phyloP scores from a whole-genome alignment of 2,329 filamentous ascomycete species.

The Trichophyton rubrum region DNA sequence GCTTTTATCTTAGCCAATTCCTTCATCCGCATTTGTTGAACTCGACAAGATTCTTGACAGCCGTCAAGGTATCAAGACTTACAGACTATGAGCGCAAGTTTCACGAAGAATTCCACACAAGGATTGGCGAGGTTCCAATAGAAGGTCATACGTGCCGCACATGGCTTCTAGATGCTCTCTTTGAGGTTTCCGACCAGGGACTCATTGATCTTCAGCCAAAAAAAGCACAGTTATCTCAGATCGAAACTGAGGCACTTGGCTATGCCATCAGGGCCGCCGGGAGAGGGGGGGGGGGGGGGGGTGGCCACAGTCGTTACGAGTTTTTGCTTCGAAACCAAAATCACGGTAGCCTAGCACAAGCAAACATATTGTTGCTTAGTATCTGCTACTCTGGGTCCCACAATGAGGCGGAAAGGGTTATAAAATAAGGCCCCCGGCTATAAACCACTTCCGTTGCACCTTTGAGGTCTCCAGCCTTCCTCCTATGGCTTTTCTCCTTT shows the following conservation, averaged over 20 bases:
- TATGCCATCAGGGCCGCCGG: background rate
- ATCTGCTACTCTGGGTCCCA: background rate
- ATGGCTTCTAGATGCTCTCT: constrained; percentile 5
- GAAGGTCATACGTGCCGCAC: constrained; percentile 5
- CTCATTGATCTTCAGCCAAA: constrained; percentile 1
- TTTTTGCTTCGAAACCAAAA: background rate
- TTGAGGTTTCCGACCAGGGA: background rate
- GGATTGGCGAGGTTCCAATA: background rate
- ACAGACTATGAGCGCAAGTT: constrained; percentile 2
- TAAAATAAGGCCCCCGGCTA: background rate
- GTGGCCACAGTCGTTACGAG: background rate
- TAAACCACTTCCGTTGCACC: background rate
- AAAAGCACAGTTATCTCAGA: background rate
- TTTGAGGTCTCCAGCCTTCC: background rate
- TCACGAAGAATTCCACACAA: background rate
- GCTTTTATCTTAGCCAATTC: background rate
- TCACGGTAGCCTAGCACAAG: background rate
- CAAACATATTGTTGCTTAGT: background rate
- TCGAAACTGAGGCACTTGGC: background rate
- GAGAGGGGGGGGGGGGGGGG: background rate
- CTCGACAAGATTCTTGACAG: constrained; percentile 2
- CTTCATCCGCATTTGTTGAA: constrained; percentile 6
- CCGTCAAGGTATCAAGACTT: constrained; percentile 5
- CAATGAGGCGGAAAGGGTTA: background rate
- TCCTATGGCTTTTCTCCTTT: too few species aligned